Evolutionary conservation across 805 yeast genomes (phyloP), one percentile per base, ranked within the genome.

Genomic region (Hanseniaspora mollemarum): DNA sequence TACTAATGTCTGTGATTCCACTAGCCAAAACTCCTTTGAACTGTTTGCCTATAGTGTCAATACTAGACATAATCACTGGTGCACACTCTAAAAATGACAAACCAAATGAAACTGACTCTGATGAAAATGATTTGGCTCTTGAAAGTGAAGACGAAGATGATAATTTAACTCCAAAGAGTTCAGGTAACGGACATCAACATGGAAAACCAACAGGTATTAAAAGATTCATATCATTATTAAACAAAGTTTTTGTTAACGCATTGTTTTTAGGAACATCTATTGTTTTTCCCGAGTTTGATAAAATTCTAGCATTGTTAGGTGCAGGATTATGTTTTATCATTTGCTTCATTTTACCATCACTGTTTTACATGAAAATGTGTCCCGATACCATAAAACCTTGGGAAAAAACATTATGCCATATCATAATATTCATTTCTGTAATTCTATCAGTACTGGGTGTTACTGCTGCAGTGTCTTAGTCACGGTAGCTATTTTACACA

Each of bases 21-120:
- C 63, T 87, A 28, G 85, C 95, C 1, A 87, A 87, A 59, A 74
- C 87, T 1, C 95, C 96, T 0, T 71, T 87, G 37, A 81, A 81
- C 56, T 84, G 88, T 12, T 77, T 87, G 59, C 96, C 96, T 0
- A 78, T 87, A 26, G 76, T 84, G 29, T 72, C 88, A 1, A 78
- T 87, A 0, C 60, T 83, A 35, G 94, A 84, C 58, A 64, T 71
- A 10, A 51, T 78, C n/a, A 63, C 76, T 29, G 52, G 64, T 24
- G 60, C 62, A n/a, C 61, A 58, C 16, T 58, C 54, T 16, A 42
- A 57, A 0, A 58, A 58, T 15, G 46, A 39, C 12, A 59, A 60
- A 39, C 62, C 52, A 10, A 52, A 42, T 19, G 58, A 56, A 51
- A 26, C 10, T 16, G 31, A 22, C 10, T 15, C 7, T 10, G 43